Evolutionary conservation across 1,139 yeast genomes (phyloP).

Genomic region (Geotrichum australiense): DNA sequence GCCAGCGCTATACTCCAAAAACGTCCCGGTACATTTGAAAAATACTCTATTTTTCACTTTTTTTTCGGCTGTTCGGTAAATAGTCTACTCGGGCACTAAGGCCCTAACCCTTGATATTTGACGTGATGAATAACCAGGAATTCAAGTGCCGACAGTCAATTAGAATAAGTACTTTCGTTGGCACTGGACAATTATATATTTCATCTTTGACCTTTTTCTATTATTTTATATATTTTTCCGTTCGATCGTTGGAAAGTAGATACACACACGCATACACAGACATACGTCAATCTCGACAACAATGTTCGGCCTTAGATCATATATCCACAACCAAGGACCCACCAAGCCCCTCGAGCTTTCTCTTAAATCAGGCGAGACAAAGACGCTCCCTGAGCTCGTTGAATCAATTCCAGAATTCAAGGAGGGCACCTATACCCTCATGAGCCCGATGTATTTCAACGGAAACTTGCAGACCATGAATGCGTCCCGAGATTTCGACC

Average conservation of each 20-base stretch:
- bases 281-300: background rate
- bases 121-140: no score
- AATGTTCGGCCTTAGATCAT: conserved; percentile 16
- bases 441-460: conserved; percentile 55
- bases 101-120: no score
- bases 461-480: conserved; percentile 75
- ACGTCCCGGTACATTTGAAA: no score
- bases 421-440: conserved; percentile 29
- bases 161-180: no score
- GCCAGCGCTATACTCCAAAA: no score
- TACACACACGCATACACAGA: no score
- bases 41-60: no score
- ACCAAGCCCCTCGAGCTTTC: conserved; percentile 36
- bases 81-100: no score
- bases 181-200: no score
- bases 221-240: background rate
- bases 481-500: conserved; percentile 48
- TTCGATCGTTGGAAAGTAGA: background rate
- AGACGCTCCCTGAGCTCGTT: conserved; percentile 39
- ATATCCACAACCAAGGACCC: conserved; percentile 13
- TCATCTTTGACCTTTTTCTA: background rate
- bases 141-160: no score
- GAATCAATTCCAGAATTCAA: conserved; percentile 42
- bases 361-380: conserved; percentile 25
- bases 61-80: no score